Conservation (phyloP, 768 basidiomycete genomes). For the Termitomyces sp. region DNA sequence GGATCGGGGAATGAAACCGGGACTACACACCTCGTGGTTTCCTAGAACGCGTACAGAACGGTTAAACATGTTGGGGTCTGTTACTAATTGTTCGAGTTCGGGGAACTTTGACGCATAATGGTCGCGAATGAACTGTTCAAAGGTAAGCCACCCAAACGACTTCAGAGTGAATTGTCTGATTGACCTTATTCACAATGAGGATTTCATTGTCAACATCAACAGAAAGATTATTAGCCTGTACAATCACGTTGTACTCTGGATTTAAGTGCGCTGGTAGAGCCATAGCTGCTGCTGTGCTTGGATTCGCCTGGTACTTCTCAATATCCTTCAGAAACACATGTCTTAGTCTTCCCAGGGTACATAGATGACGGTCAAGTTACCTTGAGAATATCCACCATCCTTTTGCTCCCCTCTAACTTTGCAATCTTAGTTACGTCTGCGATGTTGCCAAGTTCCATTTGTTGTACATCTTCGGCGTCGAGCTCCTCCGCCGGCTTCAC, state of each 20-base stretch:
- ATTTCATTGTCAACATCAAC: constrained; percentile 99
- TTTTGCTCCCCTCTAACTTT: constrained; percentile 83
- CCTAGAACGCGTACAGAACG: constrained; percentile 85
- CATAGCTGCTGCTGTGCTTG: constrained; percentile 77
- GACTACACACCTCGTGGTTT: constrained; percentile 63
- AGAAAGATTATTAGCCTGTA: constrained; percentile 95
- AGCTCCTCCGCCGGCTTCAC: constrained; percentile 93
- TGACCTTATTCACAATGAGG: constrained; percentile 90
- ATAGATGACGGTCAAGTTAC: constrained; percentile 30
- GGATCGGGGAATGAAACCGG: background rate
- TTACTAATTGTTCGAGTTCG: constrained; percentile 92
- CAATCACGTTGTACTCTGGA: constrained; percentile 94
- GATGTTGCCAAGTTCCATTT: constrained; percentile 84
- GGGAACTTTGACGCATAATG: constrained; percentile 96
- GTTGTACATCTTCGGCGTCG: constrained; percentile 89
- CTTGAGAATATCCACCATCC: constrained; percentile 83
- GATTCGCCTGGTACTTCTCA: constrained; percentile 77
- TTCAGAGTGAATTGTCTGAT: background rate
- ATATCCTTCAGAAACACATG: constrained; percentile 63
- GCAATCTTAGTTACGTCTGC: constrained; percentile 89
- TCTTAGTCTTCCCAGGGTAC: background rate
- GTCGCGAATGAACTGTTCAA: constrained; percentile 88
- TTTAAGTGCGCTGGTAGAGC: constrained; percentile 81
- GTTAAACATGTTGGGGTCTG: constrained; percentile 90
- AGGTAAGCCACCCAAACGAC: background rate